Conservation (phyloP, 169 alveolate species). For the Cardiosporidium cionae region DNA sequence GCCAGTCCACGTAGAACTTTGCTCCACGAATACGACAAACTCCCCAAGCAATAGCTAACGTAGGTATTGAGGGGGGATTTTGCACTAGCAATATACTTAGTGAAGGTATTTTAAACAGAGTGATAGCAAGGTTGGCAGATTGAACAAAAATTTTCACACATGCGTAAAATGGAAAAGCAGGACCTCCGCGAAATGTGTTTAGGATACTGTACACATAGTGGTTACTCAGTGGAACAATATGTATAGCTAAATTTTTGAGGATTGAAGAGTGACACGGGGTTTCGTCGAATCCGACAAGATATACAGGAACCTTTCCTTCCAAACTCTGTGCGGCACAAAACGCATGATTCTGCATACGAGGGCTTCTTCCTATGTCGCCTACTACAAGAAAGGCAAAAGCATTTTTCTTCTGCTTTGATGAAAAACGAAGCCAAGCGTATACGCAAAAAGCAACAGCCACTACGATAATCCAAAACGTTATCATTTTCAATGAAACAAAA, state of each 20-base stretch:
- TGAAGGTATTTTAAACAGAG: slow-evolving; percentile 37
- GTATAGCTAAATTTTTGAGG: neutral
- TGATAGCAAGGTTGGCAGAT: neutral
- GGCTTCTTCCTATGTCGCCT: neutral
- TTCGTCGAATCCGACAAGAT: neutral
- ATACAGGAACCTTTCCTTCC: neutral
- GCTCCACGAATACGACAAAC: slow-evolving; percentile 46
- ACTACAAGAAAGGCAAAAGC: neutral
- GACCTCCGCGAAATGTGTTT: neutral
- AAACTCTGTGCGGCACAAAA: neutral
- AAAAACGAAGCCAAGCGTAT: too few species aligned
- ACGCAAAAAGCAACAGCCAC: too few species aligned
- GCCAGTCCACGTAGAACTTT: slow-evolving; percentile 77
- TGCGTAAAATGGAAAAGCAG: neutral
- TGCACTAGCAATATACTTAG: slow-evolving; percentile 56
- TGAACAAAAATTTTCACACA: neutral
- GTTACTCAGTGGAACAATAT: neutral
- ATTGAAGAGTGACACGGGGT: neutral
- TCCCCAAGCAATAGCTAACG: slow-evolving; percentile 40
- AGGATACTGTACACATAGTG: neutral
- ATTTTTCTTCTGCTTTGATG: too few species aligned
- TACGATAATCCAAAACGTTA: too few species aligned
- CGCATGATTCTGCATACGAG: neutral
- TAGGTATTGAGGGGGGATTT: slow-evolving; percentile 84
- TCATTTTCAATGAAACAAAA: too few species aligned